These are phyloP conservation scores for Centrapalus pauciflorus DNA, from an alignment of 129 eudicot species.

Conservation along the genomic window DNA sequence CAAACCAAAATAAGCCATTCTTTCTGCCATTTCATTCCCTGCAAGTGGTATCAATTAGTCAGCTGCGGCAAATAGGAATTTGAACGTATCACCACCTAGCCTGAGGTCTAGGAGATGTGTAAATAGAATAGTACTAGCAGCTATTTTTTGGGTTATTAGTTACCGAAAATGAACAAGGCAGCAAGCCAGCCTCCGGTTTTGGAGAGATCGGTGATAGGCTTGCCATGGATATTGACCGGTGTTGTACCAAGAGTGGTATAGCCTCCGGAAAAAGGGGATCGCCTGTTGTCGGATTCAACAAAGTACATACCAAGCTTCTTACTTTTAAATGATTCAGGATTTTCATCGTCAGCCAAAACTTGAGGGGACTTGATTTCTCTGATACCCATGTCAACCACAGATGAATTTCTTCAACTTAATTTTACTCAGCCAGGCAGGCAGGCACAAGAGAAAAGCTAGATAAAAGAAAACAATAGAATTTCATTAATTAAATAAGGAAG, in stretches of 20 bases:
- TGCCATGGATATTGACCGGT: slow-evolving; percentile 74
- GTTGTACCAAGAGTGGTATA: slow-evolving; percentile 59
- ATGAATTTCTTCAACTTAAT: too few species aligned
- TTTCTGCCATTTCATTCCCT: slow-evolving; percentile 99
- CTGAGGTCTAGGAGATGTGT: too few species aligned
- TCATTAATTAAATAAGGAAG: not conserved
- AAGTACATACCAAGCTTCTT: slow-evolving; percentile 61
- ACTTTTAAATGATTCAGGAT: slow-evolving; percentile 13
- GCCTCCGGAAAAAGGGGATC: slow-evolving; percentile 73
- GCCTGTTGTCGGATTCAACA: slow-evolving; percentile 74
- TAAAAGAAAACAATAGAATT: not conserved
- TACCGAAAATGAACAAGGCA: slow-evolving; percentile 89
- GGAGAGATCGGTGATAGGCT: slow-evolving; percentile 66
- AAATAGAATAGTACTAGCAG: not conserved
- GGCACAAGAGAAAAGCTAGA: not conserved
- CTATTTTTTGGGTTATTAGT: too few species aligned
- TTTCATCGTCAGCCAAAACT: slow-evolving; percentile 1
- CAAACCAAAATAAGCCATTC: slow-evolving; percentile 95
- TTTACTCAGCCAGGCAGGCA: not conserved
- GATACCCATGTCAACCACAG: slow-evolving; percentile 15
- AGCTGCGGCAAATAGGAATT: too few species aligned
- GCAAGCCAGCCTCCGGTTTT: slow-evolving; percentile 93
- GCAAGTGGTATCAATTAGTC: slow-evolving; percentile 4
- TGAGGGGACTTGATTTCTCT: slow-evolving; percentile 55
- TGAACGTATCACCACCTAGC: not conserved